These are phyloP conservation scores for Phascolomyces articulosus DNA, from an alignment of 371 early-diverging fungal species.

Conservation along the genomic window DNA sequence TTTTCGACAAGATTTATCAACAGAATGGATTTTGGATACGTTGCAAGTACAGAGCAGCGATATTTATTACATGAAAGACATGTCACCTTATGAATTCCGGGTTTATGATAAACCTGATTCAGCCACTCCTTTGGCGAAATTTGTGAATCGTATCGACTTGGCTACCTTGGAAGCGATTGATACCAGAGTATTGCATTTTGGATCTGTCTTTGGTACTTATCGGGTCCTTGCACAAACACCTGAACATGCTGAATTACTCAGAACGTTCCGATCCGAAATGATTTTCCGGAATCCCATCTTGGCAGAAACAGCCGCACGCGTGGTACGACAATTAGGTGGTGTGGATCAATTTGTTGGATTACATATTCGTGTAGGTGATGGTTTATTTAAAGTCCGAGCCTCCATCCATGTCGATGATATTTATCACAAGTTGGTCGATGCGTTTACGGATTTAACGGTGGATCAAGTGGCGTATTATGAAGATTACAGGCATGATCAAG, in stretches of 20 bases:
- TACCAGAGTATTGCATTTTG: slow-evolving; percentile 53
- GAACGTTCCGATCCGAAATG: slow-evolving; percentile 48
- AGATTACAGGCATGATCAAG: slow-evolving; percentile 34
- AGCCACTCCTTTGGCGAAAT: slow-evolving; percentile 42
- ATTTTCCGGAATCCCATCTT: slow-evolving; percentile 53
- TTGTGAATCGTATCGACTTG: slow-evolving; percentile 44
- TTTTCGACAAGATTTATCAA: slow-evolving; percentile 39
- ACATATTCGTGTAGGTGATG: slow-evolving; percentile 61
- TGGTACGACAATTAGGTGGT: slow-evolving; percentile 51
- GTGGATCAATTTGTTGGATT: slow-evolving; percentile 47
- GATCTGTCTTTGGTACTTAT: slow-evolving; percentile 59
- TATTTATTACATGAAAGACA: slow-evolving; percentile 52
- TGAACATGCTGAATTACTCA: slow-evolving; percentile 38
- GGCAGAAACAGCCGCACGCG: slow-evolving; percentile 34
- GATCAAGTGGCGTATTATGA: slow-evolving; percentile 30
- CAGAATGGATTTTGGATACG: slow-evolving; percentile 40
- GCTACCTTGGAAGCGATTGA: slow-evolving; percentile 43
- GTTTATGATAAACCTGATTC: slow-evolving; percentile 57
- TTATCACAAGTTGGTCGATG: slow-evolving; percentile 41
- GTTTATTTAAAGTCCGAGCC: slow-evolving; percentile 46
- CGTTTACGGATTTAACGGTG: slow-evolving; percentile 39
- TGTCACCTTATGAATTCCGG: slow-evolving; percentile 53
- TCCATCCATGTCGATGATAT: slow-evolving; percentile 51
- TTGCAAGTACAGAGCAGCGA: slow-evolving; percentile 29
- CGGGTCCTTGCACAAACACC: slow-evolving; percentile 51